phyloP scores from a whole-genome alignment of 257 asterid genomes.

The Fraxinus americana region DNA sequence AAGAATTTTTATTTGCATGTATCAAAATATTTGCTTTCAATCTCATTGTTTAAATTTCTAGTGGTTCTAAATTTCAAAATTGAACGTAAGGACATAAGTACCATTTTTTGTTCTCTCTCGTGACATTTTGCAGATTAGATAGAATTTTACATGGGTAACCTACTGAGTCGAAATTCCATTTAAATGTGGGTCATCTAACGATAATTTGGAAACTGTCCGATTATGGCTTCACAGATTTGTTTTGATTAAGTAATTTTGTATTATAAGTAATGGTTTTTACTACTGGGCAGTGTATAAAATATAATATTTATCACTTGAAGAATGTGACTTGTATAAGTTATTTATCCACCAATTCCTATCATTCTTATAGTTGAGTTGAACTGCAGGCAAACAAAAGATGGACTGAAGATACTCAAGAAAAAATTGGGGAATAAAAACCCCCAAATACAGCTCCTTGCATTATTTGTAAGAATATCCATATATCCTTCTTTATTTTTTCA shows the following conservation, averaged over 20 bases:
- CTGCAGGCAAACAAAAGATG: conserved; percentile 91
- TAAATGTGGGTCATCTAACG: too few relatives aligned
- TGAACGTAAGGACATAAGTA: not conserved
- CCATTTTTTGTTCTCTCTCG: not conserved
- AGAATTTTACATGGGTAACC: not conserved
- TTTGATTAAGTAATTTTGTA: not conserved
- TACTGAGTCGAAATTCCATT: too few relatives aligned
- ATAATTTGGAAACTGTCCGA: too few relatives aligned
- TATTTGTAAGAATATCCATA: conserved; percentile 65
- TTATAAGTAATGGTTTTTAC: not conserved
- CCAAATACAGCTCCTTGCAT: conserved; percentile 82
- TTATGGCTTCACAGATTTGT: not conserved
- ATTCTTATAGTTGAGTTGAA: conserved; percentile 25
- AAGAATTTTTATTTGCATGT: not conserved
- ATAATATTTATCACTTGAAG: not conserved
- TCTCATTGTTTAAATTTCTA: not conserved
- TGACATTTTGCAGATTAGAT: not conserved
- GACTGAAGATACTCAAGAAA: conserved; percentile 85
- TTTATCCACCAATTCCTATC: not conserved
- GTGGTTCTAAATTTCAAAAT: not conserved
- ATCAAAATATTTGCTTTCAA: not conserved
- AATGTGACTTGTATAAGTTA: not conserved
- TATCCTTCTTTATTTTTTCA: conserved; percentile 8
- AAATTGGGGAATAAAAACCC: conserved; percentile 80
- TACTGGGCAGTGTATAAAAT: not conserved